Percentiles rank a stretch among this genome's conserved stretches.
phyloP scores from a whole-genome alignment of 2,329 filamentous ascomycete genomes.

The Neocatenulostroma microsporum region DNA sequence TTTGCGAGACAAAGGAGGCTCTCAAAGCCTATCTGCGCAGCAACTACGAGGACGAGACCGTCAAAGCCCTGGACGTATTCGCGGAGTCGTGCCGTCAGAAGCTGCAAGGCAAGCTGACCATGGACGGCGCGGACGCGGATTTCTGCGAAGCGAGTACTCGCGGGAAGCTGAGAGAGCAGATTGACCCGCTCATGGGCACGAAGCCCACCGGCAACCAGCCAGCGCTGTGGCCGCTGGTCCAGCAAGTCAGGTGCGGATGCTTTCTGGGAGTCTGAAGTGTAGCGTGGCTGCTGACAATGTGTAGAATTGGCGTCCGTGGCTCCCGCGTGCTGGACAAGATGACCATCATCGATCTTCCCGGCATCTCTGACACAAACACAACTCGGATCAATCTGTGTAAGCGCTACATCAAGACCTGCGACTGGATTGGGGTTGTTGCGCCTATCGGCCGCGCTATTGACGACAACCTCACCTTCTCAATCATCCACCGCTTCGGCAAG shows the following conservation, averaged over 20 bases:
- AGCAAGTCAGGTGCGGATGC: constrained; percentile 13
- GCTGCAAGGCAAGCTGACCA: background rate
- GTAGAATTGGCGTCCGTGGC: constrained; percentile 12
- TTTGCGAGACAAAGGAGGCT: constrained; percentile 1
- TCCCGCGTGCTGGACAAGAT: constrained; percentile 15
- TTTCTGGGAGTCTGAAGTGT: background rate
- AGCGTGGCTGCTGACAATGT: background rate
- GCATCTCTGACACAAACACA: constrained; percentile 19
- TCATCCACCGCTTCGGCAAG: constrained; percentile 14
- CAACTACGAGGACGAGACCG: background rate
- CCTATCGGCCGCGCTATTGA: constrained; percentile 14
- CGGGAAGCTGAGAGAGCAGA: constrained; percentile 7
- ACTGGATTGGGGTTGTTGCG: constrained; percentile 18
- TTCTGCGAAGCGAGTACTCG: constrained; percentile 11
- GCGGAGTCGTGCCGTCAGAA: background rate
- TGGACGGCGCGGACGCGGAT: constrained; percentile 3
- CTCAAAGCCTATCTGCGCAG: background rate
- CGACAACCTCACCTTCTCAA: constrained; percentile 10
- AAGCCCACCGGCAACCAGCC: constrained; percentile 4
- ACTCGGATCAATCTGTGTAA: constrained; percentile 13
- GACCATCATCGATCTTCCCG: constrained; percentile 21
- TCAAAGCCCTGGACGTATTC: background rate
- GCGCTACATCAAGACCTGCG: constrained; percentile 15
- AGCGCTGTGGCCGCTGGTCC: constrained; percentile 18
- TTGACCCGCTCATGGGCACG: constrained; percentile 15